phyloP scores from a whole-genome alignment of 2,329 filamentous ascomycete genomes.

The Pseudopyricularia cyperi region DNA sequence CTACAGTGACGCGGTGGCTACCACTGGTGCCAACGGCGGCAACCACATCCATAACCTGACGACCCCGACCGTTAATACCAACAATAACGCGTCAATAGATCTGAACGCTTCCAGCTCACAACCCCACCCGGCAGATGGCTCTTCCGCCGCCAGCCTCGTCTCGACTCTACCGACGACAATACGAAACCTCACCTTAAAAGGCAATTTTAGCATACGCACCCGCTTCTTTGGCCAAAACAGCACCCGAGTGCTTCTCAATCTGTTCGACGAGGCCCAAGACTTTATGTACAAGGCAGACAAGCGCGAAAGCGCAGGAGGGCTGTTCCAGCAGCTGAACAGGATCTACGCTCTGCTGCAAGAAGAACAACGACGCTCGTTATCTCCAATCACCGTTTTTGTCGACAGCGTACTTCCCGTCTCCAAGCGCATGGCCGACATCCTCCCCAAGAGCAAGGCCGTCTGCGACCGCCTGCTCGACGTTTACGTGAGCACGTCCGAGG shows the following conservation, averaged over 20 bases:
- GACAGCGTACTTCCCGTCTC: constrained; percentile 45
- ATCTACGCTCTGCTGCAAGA: constrained; percentile 34
- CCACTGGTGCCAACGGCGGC: background rate
- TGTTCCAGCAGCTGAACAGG: constrained; percentile 30
- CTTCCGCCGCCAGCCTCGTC: constrained; percentile 1
- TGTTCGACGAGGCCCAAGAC: constrained; percentile 40
- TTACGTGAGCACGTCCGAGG: constrained; percentile 37
- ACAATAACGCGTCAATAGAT: constrained; percentile 3
- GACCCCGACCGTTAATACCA: background rate
- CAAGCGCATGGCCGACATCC: constrained; percentile 43
- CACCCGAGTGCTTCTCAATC: constrained; percentile 37
- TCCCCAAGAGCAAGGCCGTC: constrained; percentile 31
- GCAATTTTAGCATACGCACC: constrained; percentile 28
- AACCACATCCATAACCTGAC: background rate
- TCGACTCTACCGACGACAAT: constrained; percentile 24
- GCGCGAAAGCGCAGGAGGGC: constrained; percentile 25
- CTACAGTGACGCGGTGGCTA: background rate
- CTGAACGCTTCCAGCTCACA: constrained; percentile 9
- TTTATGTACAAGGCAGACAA: constrained; percentile 30
- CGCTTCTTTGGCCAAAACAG: constrained; percentile 40
- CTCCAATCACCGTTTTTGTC: constrained; percentile 41
- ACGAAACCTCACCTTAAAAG: constrained; percentile 36
- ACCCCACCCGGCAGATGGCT: constrained; percentile 9
- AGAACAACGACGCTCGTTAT: constrained; percentile 30
- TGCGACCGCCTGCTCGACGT: constrained; percentile 37